These are phyloP conservation scores for Dissophora ornata DNA, from an alignment of 192 early-diverging fungal species.

Conservation along the genomic window DNA sequence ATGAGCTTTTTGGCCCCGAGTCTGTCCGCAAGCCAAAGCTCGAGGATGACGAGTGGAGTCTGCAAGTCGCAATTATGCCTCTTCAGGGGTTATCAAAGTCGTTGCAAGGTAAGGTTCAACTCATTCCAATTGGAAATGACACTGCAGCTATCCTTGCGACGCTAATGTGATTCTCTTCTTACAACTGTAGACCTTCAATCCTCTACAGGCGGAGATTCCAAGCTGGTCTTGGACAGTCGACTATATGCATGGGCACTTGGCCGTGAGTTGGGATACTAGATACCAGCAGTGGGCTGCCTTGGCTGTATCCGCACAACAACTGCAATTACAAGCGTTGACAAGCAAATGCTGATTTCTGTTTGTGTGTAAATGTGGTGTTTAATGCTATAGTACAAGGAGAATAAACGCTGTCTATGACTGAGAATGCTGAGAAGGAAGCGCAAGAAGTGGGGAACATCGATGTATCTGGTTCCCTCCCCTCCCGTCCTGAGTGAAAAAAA, in stretches of 20 bases:
- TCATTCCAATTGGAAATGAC: too few relatives aligned
- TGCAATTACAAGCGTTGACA: too few relatives aligned
- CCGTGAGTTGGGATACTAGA: slow-evolving; percentile 28
- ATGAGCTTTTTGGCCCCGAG: slow-evolving; percentile 19
- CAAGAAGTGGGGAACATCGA: not conserved
- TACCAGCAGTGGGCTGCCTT: too few relatives aligned
- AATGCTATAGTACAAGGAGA: slow-evolving; percentile 39
- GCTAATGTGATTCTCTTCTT: too few relatives aligned
- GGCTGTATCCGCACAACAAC: too few relatives aligned
- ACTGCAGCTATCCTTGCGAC: too few relatives aligned
- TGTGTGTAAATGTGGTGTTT: too few relatives aligned
- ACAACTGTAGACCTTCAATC: slow-evolving; percentile 46
- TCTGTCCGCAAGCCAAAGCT: slow-evolving; percentile 24
- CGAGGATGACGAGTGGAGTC: slow-evolving; percentile 67
- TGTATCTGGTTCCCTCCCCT: too few relatives aligned
- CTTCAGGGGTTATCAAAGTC: slow-evolving; percentile 36
- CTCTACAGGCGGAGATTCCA: slow-evolving; percentile 24
- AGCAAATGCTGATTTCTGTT: too few relatives aligned
- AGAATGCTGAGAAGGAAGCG: not conserved
- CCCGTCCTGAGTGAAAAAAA: too few relatives aligned
- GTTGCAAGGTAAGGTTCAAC: slow-evolving; percentile 61
- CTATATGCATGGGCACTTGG: slow-evolving; percentile 54
- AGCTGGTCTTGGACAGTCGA: slow-evolving; percentile 58
- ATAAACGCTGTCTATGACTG: slow-evolving; percentile 1
- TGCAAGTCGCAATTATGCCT: slow-evolving; percentile 55